Conservation (phyloP, 2,329 filamentous ascomycete genomes). For the Arthroderma sp. region DNA sequence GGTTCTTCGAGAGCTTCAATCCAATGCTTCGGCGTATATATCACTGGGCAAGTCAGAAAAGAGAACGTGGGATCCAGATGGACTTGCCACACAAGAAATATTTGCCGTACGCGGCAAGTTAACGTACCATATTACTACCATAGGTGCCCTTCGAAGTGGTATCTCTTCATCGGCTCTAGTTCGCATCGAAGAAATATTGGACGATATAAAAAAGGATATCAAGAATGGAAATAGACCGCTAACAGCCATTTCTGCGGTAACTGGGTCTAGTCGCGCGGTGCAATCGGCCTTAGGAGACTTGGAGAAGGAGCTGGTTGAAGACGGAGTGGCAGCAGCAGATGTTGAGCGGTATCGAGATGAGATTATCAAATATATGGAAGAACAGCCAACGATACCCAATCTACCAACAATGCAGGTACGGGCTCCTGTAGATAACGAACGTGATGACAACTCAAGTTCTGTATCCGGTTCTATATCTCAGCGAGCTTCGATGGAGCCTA, state of each 20-base stretch:
- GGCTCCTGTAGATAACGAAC: no score
- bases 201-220: constrained; percentile 1
- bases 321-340: background rate
- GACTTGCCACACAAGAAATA: background rate
- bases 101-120: background rate
- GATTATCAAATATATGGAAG: no score
- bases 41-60: background rate
- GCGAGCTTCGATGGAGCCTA: no score
- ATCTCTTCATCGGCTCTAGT: background rate
- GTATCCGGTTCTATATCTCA: no score
- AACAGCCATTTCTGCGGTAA: background rate
- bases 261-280: background rate
- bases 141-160: background rate
- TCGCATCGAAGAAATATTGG: background rate
- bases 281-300: background rate
- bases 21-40: background rate
- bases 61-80: background rate
- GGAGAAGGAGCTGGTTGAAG: background rate
- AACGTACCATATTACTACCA: background rate
- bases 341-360: background rate
- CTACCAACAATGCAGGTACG: no score
- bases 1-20: background rate
- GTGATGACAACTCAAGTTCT: no score
- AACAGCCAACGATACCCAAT: no score
- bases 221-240: background rate